These are phyloP conservation scores for Rossbeevera mucosa DNA, from an alignment of 768 basidiomycete genomes.

Conservation along the genomic window DNA sequence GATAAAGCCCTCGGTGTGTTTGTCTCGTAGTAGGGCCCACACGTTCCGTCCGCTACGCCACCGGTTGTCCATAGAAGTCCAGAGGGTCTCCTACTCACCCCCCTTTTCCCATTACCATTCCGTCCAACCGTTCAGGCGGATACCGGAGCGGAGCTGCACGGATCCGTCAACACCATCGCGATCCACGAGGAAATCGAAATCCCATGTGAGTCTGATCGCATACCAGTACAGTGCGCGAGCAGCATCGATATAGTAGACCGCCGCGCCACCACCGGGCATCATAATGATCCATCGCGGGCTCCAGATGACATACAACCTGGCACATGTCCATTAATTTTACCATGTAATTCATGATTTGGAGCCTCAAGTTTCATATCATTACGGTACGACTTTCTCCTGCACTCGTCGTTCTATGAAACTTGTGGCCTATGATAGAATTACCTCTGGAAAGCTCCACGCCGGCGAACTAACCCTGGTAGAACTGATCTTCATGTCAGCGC, in stretches of 20 bases:
- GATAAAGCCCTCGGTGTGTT: constrained; percentile 9
- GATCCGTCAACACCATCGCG: background rate
- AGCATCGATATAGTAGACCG: constrained; percentile 2
- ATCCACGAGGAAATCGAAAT: background rate
- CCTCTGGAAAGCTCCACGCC: constrained; percentile 3
- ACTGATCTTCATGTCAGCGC: background rate
- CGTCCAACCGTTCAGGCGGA: constrained; percentile 1
- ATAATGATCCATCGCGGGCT: background rate
- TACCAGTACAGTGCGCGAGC: background rate
- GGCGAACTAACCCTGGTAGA: background rate
- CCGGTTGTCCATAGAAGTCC: constrained; percentile 1
- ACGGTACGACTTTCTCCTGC: background rate
- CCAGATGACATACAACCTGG: background rate
- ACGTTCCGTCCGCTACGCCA: background rate
- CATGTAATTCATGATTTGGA: background rate
- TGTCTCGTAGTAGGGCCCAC: background rate
- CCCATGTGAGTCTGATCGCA: background rate
- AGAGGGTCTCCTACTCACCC: background rate
- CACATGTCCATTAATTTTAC: background rate
- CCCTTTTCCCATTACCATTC: background rate
- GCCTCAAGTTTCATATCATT: background rate
- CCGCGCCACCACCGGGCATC: background rate
- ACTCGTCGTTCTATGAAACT: background rate
- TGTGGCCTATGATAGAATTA: constrained; percentile 1
- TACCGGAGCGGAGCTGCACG: constrained; percentile 15